Base-by-base conservation (phyloP, 2,329 filamentous ascomycete genomes). In the Xylariaceae sp. region DNA sequence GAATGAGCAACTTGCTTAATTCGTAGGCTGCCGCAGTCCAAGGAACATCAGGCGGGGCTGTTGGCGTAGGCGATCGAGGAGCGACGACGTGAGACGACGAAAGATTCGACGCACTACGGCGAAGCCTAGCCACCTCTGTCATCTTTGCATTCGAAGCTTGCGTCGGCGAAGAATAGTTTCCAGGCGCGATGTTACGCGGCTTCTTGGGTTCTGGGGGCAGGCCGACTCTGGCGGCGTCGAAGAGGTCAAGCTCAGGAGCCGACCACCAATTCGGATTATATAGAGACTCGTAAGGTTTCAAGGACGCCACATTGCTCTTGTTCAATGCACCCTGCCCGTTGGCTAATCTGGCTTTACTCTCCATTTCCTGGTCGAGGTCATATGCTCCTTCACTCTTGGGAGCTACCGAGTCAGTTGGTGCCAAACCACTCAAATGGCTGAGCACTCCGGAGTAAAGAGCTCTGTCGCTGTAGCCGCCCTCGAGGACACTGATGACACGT, bases 391-490 rank as follows among this genome's bases (percentile, higher is more conserved):
- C 75, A 37, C 77, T 73, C 58, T 70, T 75, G 30, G 72, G 72
- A 45, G 67, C 64, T 47, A 71, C 70, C 37, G 73, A 74, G 56
- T 80, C 82, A 18, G 78, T 78, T 47, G 85, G 84, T 47, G 85
- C 86, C 45, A 99, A 81, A 4, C 93, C 94, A 66, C 89, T 90
- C 15, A 99, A 73, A 74, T 99, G 94, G 72, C 92, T 96, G 59
- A 97, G 77, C 2, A 97, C 87, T 50, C 94, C 94, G 39, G 91
- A 96, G 55, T 84, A 88, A 53, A 99, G 77, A 7, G 94, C 94
- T 60, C 92, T 85, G 74, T 99, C 90, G 71, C 92, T 97, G 71
- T 99, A 99, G 0, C 94, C 94, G 37, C 94, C 94, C 74, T 99
- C 94, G 18, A 99, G 81, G 2, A 97, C 92, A 72, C 93, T 97